phyloP scores from a whole-genome alignment of 1,139 yeast genomes.

The Blastobotrys serpentis region DNA sequence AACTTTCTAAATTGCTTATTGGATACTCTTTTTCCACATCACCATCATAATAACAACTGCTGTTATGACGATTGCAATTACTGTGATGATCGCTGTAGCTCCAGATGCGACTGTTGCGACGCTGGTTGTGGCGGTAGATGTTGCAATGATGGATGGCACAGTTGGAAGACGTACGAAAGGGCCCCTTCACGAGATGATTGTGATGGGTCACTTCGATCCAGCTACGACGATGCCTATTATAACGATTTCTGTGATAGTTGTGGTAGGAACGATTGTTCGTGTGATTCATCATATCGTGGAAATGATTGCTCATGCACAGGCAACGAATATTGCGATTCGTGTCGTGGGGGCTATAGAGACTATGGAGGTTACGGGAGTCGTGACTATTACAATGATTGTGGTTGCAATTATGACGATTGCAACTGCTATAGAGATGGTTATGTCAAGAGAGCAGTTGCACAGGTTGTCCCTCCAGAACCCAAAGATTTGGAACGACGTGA shows the following conservation, averaged over 20 bases:
- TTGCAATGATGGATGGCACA: background rate
- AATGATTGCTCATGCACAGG: background rate
- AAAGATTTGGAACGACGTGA: background rate
- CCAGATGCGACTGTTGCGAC: constrained; percentile 2
- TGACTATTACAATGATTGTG: background rate
- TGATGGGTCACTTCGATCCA: background rate
- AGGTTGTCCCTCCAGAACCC: background rate
- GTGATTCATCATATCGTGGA: background rate
- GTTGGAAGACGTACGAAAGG: background rate
- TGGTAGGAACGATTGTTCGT: background rate
- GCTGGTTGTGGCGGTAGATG: background rate
- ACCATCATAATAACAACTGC: constrained; percentile 3
- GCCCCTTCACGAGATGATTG: background rate
- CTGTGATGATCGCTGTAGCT: constrained; percentile 7
- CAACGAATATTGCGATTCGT: background rate
- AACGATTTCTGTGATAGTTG: background rate
- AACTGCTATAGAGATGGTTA: background rate
- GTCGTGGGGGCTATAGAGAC: background rate
- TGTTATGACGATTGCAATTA: constrained; percentile 4
- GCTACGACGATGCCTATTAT: background rate
- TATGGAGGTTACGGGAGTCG: background rate
- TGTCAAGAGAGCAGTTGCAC: background rate
- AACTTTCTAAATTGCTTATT: background rate
- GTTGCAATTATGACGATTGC: background rate
- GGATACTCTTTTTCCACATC: constrained; percentile 4